Base-by-base conservation (phyloP, 2,329 filamentous ascomycete genomes). In the Monilinia vaccinii-corymbosi region DNA sequence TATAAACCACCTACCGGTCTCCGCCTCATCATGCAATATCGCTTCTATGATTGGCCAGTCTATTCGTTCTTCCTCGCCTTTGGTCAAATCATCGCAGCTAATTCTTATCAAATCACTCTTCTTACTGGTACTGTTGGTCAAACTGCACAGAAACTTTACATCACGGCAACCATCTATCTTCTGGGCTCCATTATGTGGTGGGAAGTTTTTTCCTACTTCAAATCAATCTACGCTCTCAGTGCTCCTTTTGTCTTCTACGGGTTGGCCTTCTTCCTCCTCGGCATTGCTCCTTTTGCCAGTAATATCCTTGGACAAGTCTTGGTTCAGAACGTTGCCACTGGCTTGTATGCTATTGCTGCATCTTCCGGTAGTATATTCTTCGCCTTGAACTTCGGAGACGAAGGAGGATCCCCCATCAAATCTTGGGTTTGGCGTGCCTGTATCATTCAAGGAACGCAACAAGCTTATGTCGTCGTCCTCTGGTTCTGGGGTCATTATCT, bases 21-120 rank as follows among this genome's bases (percentile, higher is more conserved):
- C 8, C 78, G 75, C 64, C 81, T 82, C 61, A 72, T 78, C 65
- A 77, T 85, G 72, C 76, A 81, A 62, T 74, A 78, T 60, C 80
- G 81, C 40, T 71, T 85, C 58, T 80, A 80, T n/a, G 81, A 85
- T 66, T 86, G 83, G 83, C 84, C 83, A 0, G 68, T 85, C 8
- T 86, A 86, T 69, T 79, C 81, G 4, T 76, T 86, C 62, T 75
- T 86, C 50, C 77, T 86, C 21, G 82, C 82, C 10, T 75, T 67
- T 46, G 81, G 81, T 25, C 83, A 86, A 66, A 81, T 86, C 62
- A 80, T 86, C 53, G 81, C 84, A 1, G 81, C 82, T 60, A 86
- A 85, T 71, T 86, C 82, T 0, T 86, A 86, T 71, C 85, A 87
- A 68, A 82, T 87, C 67, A 85, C 83, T 0, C 76, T 88, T n/a